Evolutionary conservation across 352 stramenopile genomes (phyloP), one percentile per base, ranked within the genome.

Genomic region (Phytophthora quininea): DNA sequence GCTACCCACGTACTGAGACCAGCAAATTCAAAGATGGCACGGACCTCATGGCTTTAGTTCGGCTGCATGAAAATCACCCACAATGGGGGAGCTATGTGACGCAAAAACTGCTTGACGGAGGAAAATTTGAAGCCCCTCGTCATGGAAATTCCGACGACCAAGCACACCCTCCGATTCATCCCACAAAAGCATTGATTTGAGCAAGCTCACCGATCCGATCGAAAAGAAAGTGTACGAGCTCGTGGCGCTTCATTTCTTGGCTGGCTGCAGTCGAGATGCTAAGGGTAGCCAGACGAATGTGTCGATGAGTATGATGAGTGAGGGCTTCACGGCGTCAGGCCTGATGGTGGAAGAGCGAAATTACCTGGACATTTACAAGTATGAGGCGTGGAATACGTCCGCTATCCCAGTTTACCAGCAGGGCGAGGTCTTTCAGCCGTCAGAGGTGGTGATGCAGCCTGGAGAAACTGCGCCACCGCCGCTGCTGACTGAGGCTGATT

Each of bases 1-100:
- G 90, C 62, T 99, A 99, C 70, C 98, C 98, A 10, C 90, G 98
- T 62, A 99, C 98, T 3, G 98, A 99, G 78, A 99, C 98, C 10
- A 98, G 99, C 81, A 96, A 93, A 54, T 99, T 99, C 77, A 96
- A 98, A 65, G 87, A 93, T 65, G 86, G 89, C 37, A 97, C 92
- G 6, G 93, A 98, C 66, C 72, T 99, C n/a, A 80, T 83, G 52
- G 76, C 45, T 0, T 80, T 98, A 10, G 48, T 98, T 0, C 58
- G 66, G 7, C 62, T 93, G 29, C 93, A 98, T 42, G 77, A 86
- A 53, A 77, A 66, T 24, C 80, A 96, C 49, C 64, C 74, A 4
- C 71, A 80, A 42, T 98, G 89, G 92, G 88, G 90, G 6, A 58
- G 58, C 1, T 98, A 97, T 67, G 90, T 96, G 12, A 70, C 63